Percentiles rank a stretch among this genome's conserved stretches.
Conservation (phyloP, 2,329 filamentous ascomycete species). For the Apiospora pterosperma region DNA sequence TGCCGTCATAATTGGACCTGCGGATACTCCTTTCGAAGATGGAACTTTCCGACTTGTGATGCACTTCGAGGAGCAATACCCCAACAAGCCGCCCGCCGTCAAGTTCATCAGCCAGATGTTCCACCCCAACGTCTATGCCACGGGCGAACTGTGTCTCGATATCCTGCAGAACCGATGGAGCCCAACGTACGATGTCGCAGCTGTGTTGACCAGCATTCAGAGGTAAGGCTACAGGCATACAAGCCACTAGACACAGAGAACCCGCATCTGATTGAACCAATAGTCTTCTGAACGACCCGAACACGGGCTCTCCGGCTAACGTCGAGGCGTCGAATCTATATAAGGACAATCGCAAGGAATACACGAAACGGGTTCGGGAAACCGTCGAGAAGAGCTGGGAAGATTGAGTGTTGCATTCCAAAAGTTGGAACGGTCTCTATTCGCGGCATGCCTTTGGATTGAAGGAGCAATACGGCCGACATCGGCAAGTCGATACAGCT, state of each 20-base stretch:
- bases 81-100: slow-evolving; percentile 95
- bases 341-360: slow-evolving; percentile 96
- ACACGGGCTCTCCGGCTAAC: slow-evolving; percentile 96
- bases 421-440: neutral
- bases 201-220: slow-evolving; percentile 95
- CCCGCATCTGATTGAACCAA: neutral
- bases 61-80: slow-evolving; percentile 99
- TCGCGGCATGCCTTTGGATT: neutral
- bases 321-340: slow-evolving; percentile 98
- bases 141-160: slow-evolving; percentile 92
- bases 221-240: slow-evolving; percentile 52
- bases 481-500: neutral
- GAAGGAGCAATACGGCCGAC: neutral
- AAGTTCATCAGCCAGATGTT: slow-evolving; percentile 99
- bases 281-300: slow-evolving; percentile 94
- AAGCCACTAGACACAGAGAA: neutral
- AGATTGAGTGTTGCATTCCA: slow-evolving; percentile 52
- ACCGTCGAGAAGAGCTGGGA: slow-evolving; percentile 99
- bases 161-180: slow-evolving; percentile 98
- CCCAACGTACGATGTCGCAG: slow-evolving; percentile 96
- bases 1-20: slow-evolving; percentile 15
- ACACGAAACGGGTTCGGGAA: slow-evolving; percentile 90
- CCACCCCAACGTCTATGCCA: slow-evolving; percentile 97
- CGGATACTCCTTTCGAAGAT: slow-evolving; percentile 17
- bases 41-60: slow-evolving; percentile 97